A percentile compares a stretch with the other conserved stretches of the same genome.
Conservation (phyloP, 257 asterid genomes). For the Haberlea rhodopensis region DNA sequence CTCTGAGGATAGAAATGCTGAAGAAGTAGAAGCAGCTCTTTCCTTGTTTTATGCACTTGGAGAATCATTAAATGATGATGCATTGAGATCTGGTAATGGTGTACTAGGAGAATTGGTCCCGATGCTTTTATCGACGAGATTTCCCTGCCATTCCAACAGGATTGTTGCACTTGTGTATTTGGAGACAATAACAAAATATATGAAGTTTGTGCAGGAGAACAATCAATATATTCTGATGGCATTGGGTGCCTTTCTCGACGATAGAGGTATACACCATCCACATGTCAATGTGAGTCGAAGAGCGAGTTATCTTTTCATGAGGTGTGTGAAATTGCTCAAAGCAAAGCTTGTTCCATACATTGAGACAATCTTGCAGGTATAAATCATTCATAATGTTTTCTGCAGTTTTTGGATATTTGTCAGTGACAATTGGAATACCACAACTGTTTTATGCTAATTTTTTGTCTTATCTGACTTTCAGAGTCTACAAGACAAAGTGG, state of each 20-base stretch:
- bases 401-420: conserved; percentile 11
- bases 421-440: conserved; percentile 2
- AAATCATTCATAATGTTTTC: conserved; percentile 6
- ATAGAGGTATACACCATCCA: conserved; percentile 93
- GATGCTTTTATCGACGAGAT: conserved; percentile 75
- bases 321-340: conserved; percentile 84
- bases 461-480: conserved; percentile 36
- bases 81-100: conserved; percentile 65
- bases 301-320: conserved; percentile 95
- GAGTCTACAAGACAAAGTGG: conserved; percentile 80
- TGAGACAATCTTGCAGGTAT: conserved; percentile 92
- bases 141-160: conserved; percentile 91
- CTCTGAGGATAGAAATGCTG: conserved; percentile 62
- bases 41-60: conserved; percentile 87
- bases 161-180: conserved; percentile 84
- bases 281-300: conserved; percentile 70
- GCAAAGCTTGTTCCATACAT: conserved; percentile 83
- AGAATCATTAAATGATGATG: conserved; percentile 71
- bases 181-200: conserved; percentile 80
- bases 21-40: conserved; percentile 95
- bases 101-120: conserved; percentile 65
- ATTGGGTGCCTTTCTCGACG: conserved; percentile 81
- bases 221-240: conserved; percentile 71
- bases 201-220: conserved; percentile 76
- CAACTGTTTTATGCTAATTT: conserved; percentile 1